Percentiles rank a stretch among this genome's conserved stretches.
phyloP scores from a whole-genome alignment of 148 eudicot species.

The Talinum fruticosum region DNA sequence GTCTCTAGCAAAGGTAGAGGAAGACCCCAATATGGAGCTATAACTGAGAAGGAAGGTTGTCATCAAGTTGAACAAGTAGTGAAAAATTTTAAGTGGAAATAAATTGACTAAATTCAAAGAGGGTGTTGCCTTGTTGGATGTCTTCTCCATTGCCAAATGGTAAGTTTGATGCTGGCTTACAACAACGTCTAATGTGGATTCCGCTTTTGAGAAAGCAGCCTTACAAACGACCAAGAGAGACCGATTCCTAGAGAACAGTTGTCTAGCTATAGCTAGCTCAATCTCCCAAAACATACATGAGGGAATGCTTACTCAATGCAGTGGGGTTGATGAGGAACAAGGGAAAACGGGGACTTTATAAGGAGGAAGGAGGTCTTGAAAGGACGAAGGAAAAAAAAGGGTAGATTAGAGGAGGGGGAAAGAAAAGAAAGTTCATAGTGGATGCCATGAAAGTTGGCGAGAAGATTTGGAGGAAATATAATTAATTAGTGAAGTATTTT shows the following conservation, averaged over 20 bases:
- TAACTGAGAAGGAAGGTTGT: conserved; percentile 12
- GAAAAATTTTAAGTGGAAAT: conserved; percentile 6
- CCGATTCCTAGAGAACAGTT: too few species aligned
- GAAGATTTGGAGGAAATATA: neutral
- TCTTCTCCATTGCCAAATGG: conserved; percentile 15
- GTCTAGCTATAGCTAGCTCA: neutral
- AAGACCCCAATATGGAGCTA: neutral
- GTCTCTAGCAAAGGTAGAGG: neutral
- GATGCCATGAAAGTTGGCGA: conserved; percentile 9
- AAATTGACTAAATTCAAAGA: conserved; percentile 8
- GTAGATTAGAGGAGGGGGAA: neutral
- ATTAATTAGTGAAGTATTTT: neutral
- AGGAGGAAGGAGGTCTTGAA: neutral
- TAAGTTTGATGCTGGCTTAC: neutral
- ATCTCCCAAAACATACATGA: too few species aligned
- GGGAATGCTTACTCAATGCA: neutral
- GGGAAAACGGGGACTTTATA: neutral
- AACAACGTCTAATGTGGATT: too few species aligned
- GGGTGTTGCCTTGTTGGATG: conserved; percentile 6
- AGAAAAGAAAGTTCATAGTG: conserved; percentile 16
- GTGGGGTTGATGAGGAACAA: neutral
- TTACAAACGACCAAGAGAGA: too few species aligned
- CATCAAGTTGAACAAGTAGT: neutral
- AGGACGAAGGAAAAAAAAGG: too few species aligned
- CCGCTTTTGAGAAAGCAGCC: too few species aligned